These are phyloP conservation scores for Pythium grandisporangium DNA, from an alignment of 352 stramenopile genomes.

Conservation along the genomic window DNA sequence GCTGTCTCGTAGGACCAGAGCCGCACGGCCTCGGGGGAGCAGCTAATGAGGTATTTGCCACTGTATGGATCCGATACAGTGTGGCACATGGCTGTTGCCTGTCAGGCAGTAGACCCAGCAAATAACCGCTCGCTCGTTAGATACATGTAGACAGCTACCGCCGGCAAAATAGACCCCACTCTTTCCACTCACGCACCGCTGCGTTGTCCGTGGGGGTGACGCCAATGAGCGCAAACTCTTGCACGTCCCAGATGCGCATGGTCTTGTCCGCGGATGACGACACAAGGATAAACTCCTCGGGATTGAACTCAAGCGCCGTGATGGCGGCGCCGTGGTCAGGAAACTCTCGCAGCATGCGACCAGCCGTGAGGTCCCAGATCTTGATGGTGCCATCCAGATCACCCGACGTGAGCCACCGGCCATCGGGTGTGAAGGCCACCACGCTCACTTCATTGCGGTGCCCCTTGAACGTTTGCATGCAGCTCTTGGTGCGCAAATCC, in stretches of 20 bases:
- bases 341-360: conserved; percentile 69
- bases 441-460: conserved; percentile 69
- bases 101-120: no score
- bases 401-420: conserved; percentile 76
- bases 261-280: conserved; percentile 69
- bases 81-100: conserved; percentile 80
- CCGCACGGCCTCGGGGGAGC: conserved; percentile 63
- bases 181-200: conserved; percentile 19
- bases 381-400: conserved; percentile 63
- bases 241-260: conserved; percentile 81
- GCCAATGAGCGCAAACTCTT: conserved; percentile 72
- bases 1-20: conserved; percentile 82
- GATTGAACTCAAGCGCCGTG: conserved; percentile 77
- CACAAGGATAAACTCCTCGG: conserved; percentile 80
- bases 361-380: conserved; percentile 80
- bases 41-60: conserved; percentile 73
- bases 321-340: conserved; percentile 64
- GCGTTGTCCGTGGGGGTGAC: conserved; percentile 73
- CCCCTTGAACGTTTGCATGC: conserved; percentile 83
- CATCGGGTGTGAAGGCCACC: conserved; percentile 73
- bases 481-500: conserved; percentile 79
- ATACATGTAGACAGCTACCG: background rate
- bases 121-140: no score
- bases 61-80: conserved; percentile 66
- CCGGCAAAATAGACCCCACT: background rate